Conservation (phyloP, 768 basidiomycete genomes). For the Paxillus rubicundulus region DNA sequence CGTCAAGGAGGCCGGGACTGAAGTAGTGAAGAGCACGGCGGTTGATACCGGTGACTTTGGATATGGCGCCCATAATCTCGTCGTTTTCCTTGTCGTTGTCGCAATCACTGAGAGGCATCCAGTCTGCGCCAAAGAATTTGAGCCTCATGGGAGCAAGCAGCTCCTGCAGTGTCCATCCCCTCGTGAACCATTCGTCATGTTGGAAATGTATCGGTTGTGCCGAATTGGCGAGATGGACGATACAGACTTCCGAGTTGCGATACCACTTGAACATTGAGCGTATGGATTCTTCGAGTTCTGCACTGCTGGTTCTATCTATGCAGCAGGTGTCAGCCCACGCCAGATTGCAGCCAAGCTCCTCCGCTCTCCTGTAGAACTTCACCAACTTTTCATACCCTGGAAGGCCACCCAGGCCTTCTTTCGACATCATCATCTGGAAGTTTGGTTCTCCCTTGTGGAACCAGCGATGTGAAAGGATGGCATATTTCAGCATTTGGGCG, state of each 20-base stretch:
- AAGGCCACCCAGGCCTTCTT: neutral
- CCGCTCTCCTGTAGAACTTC: constrained; percentile 13
- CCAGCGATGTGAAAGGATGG: constrained; percentile 18
- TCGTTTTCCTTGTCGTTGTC: constrained; percentile 21
- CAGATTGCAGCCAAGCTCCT: constrained; percentile 11
- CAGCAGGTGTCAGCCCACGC: constrained; percentile 29
- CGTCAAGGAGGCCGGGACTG: constrained; percentile 18
- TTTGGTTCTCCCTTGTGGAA: constrained; percentile 9
- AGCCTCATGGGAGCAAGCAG: constrained; percentile 18
- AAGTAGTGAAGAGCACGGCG: constrained; percentile 14
- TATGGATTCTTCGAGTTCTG: constrained; percentile 31
- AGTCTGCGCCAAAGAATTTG: constrained; percentile 20
- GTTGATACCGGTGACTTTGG: constrained; percentile 13
- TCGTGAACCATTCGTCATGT: constrained; percentile 23
- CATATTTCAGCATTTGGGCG: constrained; percentile 9
- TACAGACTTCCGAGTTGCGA: constrained; percentile 21
- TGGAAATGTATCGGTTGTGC: constrained; percentile 2
- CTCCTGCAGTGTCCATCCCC: constrained; percentile 21
- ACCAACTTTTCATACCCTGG: constrained; percentile 14
- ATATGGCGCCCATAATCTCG: constrained; percentile 10
- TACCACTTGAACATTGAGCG: constrained; percentile 28
- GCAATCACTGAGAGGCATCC: constrained; percentile 10
- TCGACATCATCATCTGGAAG: constrained; percentile 8
- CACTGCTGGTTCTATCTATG: constrained; percentile 27
- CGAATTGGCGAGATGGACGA: constrained; percentile 15